phyloP scores from a whole-genome alignment of 192 early-diverging fungal genomes.

The Podila epigama region DNA sequence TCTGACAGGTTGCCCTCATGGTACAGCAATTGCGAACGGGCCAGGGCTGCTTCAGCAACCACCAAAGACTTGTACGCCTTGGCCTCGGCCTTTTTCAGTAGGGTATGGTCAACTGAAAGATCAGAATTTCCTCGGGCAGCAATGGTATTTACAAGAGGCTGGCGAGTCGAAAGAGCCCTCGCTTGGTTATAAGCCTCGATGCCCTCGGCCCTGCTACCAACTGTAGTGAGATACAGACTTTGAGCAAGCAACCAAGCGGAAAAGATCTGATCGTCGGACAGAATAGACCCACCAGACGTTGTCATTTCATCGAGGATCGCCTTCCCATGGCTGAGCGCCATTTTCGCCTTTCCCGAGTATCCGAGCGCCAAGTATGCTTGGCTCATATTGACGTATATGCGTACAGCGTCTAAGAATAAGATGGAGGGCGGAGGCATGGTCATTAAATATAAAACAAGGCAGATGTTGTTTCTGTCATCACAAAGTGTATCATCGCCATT shows the following conservation, averaged over 20 bases:
- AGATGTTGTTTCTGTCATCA: too few species aligned
- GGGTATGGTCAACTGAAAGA: background rate
- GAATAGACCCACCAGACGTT: background rate
- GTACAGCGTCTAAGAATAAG: slow-evolving; percentile 52
- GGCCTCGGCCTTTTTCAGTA: slow-evolving; percentile 12
- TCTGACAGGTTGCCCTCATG: slow-evolving; percentile 48
- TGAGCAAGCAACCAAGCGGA: slow-evolving; percentile 62
- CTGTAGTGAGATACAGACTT: slow-evolving; percentile 60
- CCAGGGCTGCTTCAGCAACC: slow-evolving; percentile 48
- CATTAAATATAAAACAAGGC: too few species aligned
- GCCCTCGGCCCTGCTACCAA: slow-evolving; percentile 68
- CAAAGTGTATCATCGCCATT: background rate
- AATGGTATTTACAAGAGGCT: too few species aligned
- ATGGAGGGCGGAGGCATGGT: too few species aligned
- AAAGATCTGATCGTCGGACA: slow-evolving; percentile 19
- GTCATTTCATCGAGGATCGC: slow-evolving; percentile 29
- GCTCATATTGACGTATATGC: slow-evolving; percentile 58
- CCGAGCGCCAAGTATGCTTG: slow-evolving; percentile 68
- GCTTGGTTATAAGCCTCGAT: slow-evolving; percentile 38
- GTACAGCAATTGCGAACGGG: slow-evolving; percentile 46
- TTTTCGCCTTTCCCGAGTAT: slow-evolving; percentile 76
- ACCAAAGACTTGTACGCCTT: slow-evolving; percentile 25
- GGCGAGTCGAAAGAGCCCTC: background rate
- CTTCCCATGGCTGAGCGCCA: slow-evolving; percentile 60
- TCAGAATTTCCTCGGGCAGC: background rate